A percentile compares a stretch with the other conserved stretches of the same genome.
Evolutionary conservation across 805 yeast species (phyloP).

Genomic region (Yarrowia deformans): DNA sequence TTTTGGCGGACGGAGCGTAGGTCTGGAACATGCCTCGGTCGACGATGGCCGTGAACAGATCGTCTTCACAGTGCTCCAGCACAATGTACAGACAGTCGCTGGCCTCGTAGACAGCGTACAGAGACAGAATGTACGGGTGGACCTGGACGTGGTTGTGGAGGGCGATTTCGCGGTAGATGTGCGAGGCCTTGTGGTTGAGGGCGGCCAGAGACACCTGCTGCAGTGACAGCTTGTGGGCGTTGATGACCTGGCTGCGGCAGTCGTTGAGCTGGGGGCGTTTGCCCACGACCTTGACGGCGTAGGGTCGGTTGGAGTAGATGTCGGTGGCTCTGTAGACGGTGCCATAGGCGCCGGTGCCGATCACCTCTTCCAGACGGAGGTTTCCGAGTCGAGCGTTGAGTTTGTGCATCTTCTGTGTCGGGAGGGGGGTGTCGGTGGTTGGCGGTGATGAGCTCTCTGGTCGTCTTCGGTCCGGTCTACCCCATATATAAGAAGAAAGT

Average conservation of each 20-base stretch:
- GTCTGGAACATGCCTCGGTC: constrained; percentile 57
- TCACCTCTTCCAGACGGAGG: constrained; percentile 46
- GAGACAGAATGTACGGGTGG: constrained; percentile 71
- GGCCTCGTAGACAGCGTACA: constrained; percentile 73
- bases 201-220: constrained; percentile 49
- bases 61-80: constrained; percentile 85
- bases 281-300: constrained; percentile 69
- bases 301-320: constrained; percentile 53
- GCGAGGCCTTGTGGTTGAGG: constrained; percentile 47
- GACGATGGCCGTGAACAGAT: constrained; percentile 74
- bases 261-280: constrained; percentile 44
- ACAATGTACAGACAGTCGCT: constrained; percentile 64
- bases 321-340: constrained; percentile 75
- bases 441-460: too few relatives aligned
- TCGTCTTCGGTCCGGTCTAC: too few relatives aligned
- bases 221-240: constrained; percentile 46
- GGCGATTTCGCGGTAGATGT: constrained; percentile 62
- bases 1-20: constrained; percentile 57
- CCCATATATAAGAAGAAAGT: not conserved
- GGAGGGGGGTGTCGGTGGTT: not conserved
- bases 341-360: constrained; percentile 90
- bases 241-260: constrained; percentile 9
- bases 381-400: constrained; percentile 36
- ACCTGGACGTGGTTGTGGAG: constrained; percentile 75
- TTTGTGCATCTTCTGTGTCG: constrained; percentile 28